Conservation (phyloP, 2,329 filamentous ascomycete genomes). For the Gremmenia infestans region DNA sequence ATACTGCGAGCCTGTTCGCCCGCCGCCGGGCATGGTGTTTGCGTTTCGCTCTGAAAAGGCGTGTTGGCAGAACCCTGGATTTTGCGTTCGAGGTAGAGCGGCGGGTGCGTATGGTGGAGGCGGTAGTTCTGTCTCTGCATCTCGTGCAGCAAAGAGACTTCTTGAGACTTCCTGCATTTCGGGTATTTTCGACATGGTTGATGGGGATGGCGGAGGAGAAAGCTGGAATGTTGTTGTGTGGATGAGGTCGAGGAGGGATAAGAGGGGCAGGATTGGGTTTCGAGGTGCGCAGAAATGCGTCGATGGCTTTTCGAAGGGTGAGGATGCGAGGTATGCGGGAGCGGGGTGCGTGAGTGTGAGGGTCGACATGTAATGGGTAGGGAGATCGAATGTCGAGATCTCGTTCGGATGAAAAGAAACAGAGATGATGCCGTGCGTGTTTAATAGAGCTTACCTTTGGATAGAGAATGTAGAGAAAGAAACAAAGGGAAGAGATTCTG, state of each 20-base stretch:
- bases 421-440: neutral
- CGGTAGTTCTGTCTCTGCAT: neutral
- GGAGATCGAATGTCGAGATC: neutral
- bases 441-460: neutral
- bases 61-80: constrained; percentile 24
- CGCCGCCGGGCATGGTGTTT: constrained; percentile 19
- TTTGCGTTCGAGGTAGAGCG: neutral
- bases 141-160: neutral
- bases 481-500: neutral
- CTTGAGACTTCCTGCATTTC: neutral
- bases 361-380: neutral
- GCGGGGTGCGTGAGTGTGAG: neutral
- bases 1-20: constrained; percentile 20
- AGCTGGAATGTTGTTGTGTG: neutral
- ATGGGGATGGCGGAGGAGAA: neutral
- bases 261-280: neutral
- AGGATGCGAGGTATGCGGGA: neutral
- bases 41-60: constrained; percentile 22
- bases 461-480: neutral
- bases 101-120: constrained; percentile 6
- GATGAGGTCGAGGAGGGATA: neutral
- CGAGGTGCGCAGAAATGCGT: neutral
- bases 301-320: neutral
- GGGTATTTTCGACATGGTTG: neutral
- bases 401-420: neutral